Conservation (phyloP, 2,329 filamentous ascomycete genomes). For the Fusarium anthophilum region DNA sequence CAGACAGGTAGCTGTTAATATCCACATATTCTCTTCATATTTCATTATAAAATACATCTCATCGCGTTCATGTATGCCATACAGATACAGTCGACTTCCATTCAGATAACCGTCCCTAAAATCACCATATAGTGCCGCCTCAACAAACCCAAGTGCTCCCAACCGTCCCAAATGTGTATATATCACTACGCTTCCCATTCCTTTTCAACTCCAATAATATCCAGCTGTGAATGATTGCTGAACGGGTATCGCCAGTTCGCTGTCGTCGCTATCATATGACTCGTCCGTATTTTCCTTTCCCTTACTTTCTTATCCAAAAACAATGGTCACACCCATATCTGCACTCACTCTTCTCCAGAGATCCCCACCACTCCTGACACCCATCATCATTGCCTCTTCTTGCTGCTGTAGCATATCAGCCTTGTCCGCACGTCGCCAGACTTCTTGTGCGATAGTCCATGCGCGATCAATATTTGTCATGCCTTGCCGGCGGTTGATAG, state of each 20-base stretch:
- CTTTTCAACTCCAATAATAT: constrained; percentile 37
- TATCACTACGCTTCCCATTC: constrained; percentile 15
- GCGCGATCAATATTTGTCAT: constrained; percentile 72
- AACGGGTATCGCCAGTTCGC: constrained; percentile 38
- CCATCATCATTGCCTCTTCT: constrained; percentile 31
- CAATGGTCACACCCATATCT: constrained; percentile 67
- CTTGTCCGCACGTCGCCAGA: constrained; percentile 65
- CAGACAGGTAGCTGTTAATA: background rate
- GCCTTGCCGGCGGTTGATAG: constrained; percentile 66
- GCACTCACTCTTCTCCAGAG: constrained; percentile 66
- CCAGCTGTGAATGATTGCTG: constrained; percentile 29
- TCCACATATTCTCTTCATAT: background rate
- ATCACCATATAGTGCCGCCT: constrained; percentile 9
- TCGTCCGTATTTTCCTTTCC: background rate
- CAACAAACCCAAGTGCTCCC: constrained; percentile 16
- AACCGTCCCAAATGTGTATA: constrained; percentile 16
- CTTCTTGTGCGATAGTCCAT: constrained; percentile 68
- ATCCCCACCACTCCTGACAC: constrained; percentile 47
- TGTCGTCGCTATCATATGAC: constrained; percentile 12
- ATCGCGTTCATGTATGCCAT: background rate
- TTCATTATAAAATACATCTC: background rate
- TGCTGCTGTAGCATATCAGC: constrained; percentile 41
- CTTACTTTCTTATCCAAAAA: constrained; percentile 57
- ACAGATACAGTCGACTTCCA: background rate
- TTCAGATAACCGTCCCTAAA: background rate